These are phyloP conservation scores for Rhipidocladum racemiflorum DNA, from an alignment of 176 grass and related monocot species.

Conservation along the genomic window DNA sequence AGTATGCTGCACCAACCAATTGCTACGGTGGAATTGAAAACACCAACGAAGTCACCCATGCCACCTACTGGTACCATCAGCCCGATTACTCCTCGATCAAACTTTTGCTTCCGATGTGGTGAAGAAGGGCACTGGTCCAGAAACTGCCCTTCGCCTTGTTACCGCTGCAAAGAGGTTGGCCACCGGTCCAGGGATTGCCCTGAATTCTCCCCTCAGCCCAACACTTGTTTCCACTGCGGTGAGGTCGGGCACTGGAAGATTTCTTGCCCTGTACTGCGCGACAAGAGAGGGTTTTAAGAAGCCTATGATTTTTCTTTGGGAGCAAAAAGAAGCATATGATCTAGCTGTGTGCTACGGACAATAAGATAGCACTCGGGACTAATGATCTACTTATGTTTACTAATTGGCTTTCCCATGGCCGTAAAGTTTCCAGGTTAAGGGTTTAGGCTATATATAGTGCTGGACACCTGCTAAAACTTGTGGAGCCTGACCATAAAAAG, in stretches of 20 bases:
- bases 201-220: background rate
- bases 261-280: conserved; percentile 7
- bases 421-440: background rate
- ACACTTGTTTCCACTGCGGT: conserved; percentile 22
- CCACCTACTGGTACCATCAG: background rate
- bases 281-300: background rate
- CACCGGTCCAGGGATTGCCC: background rate
- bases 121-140: conserved; percentile 21
- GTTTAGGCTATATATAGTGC: background rate
- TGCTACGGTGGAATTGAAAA: background rate
- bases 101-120: conserved; percentile 1
- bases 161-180: background rate
- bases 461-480: background rate
- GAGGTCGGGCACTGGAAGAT: conserved; percentile 1
- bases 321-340: no score
- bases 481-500: background rate
- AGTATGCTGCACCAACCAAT: background rate
- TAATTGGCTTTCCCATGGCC: background rate
- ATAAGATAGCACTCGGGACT: background rate
- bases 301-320: no score
- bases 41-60: background rate
- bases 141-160: conserved; percentile 22
- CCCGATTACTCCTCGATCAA: background rate
- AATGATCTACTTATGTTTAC: no score
- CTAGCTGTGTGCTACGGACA: background rate